These are phyloP conservation scores for Candida sanyiensis DNA, from an alignment of 805 yeast species.

Conservation along the genomic window DNA sequence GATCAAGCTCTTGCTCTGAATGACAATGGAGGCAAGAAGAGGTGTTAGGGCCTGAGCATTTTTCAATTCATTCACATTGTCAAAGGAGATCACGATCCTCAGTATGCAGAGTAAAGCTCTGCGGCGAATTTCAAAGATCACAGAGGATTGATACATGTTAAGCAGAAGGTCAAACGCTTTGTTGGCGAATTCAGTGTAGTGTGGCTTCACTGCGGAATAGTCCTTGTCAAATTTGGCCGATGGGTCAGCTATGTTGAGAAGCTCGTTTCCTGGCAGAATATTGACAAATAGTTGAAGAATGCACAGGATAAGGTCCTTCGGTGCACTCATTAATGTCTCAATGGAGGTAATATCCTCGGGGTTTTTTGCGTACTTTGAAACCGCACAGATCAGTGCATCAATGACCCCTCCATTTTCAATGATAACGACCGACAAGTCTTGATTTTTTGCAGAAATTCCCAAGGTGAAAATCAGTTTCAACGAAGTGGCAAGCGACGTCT, in stretches of 20 bases:
- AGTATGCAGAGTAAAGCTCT: conserved; percentile 48
- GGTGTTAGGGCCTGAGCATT: conserved; percentile 36
- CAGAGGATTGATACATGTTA: conserved; percentile 65
- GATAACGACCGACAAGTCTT: conserved; percentile 37
- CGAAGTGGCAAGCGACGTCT: conserved; percentile 28
- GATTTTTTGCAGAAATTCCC: conserved; percentile 36
- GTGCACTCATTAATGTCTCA: conserved; percentile 69
- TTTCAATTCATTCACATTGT: conserved; percentile 28
- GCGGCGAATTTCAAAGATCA: conserved; percentile 59
- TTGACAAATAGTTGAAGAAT: conserved; percentile 51
- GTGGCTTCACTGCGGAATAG: conserved; percentile 22
- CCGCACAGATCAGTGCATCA: conserved; percentile 39
- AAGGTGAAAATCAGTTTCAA: conserved; percentile 35
- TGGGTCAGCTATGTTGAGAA: conserved; percentile 23
- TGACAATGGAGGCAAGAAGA: conserved; percentile 53
- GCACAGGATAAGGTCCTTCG: conserved; percentile 55
- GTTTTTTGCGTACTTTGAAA: conserved; percentile 44
- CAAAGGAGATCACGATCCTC: conserved; percentile 42
- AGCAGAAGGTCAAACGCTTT: conserved; percentile 48
- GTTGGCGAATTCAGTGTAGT: conserved; percentile 34
- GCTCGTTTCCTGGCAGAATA: conserved; percentile 45
- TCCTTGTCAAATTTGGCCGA: conserved; percentile 19
- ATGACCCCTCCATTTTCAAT: conserved; percentile 46
- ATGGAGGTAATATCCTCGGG: conserved; percentile 36
- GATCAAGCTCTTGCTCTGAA: conserved; percentile 41